Percentiles rank a stretch among this genome's conserved stretches.
Evolutionary conservation across 306 rosid species (phyloP).

Genomic region (Abrus precatorius): DNA sequence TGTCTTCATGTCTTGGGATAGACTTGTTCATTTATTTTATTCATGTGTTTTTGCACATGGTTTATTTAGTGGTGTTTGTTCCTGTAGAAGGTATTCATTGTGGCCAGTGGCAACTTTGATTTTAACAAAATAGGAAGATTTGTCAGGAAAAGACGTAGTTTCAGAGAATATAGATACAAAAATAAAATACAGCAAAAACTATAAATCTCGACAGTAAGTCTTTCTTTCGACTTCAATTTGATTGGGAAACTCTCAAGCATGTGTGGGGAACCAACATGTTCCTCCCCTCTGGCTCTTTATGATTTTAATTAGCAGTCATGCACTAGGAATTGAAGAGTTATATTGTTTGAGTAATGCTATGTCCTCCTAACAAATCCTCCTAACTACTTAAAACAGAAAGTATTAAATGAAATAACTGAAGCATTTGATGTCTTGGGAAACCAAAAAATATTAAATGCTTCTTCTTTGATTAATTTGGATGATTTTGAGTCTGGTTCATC

Average conservation of each 20-base stretch:
- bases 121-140: conserved; percentile 28
- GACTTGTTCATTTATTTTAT: conserved; percentile 23
- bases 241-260: conserved; percentile 10
- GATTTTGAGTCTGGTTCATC: conserved; percentile 11
- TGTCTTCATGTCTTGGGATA: conserved; percentile 35
- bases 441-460: conserved; percentile 5
- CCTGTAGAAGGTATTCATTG: conserved; percentile 7
- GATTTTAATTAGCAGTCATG: conserved; percentile 15
- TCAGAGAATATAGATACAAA: conserved; percentile 16
- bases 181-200: conserved; percentile 27
- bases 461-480: conserved; percentile 18
- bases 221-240: conserved; percentile 4
- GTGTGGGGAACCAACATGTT: background rate
- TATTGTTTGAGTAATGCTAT: conserved; percentile 19
- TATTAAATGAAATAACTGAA: conserved; percentile 4
- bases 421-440: conserved; percentile 30
- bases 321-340: background rate
- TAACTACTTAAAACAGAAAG: background rate
- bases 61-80: conserved; percentile 17
- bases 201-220: background rate
- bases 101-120: conserved; percentile 2
- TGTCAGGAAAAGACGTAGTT: background rate
- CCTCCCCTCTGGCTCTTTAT: background rate
- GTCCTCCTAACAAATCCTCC: background rate
- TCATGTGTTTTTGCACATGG: conserved; percentile 29